phyloP scores from a whole-genome alignment of 2,329 filamentous ascomycete genomes.

The Colletotrichum sublineola region DNA sequence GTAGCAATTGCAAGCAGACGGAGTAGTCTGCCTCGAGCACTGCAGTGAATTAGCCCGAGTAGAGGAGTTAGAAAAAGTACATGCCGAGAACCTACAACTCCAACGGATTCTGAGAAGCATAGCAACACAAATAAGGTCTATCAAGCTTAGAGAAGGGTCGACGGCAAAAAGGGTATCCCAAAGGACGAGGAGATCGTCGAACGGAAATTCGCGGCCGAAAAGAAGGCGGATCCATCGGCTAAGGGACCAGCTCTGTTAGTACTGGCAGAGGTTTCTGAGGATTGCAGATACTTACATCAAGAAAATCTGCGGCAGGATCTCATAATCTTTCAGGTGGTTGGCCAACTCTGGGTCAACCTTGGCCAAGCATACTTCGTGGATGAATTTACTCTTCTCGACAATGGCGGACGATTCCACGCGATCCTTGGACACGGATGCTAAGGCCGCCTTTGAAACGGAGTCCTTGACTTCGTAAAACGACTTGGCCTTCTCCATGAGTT shows the following conservation, averaged over 20 bases:
- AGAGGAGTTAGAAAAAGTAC: too few relatives aligned
- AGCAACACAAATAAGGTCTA: conserved; percentile 92
- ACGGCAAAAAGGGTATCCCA: conserved; percentile 95
- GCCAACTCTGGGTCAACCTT: conserved; percentile 87
- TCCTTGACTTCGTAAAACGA: conserved; percentile 84
- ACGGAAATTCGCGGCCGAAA: conserved; percentile 93
- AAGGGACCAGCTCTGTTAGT: background rate
- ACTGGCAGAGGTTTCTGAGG: background rate
- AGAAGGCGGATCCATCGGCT: conserved; percentile 94
- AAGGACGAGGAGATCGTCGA: conserved; percentile 83
- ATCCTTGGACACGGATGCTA: conserved; percentile 44
- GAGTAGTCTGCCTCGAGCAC: conserved; percentile 92
- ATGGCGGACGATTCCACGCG: conserved; percentile 72
- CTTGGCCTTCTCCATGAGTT: conserved; percentile 89
- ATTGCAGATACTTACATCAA: conserved; percentile 74
- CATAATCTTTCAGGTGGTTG: conserved; percentile 82
- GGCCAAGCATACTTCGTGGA: conserved; percentile 85
- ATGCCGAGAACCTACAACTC: conserved; percentile 73
- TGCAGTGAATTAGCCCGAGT: conserved; percentile 50
- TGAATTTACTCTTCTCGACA: conserved; percentile 85
- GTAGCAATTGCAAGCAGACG: conserved; percentile 81
- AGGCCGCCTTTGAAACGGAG: conserved; percentile 44
- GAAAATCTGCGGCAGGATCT: conserved; percentile 96
- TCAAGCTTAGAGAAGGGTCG: conserved; percentile 81
- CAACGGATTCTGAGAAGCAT: conserved; percentile 95